Evolutionary conservation across 768 basidiomycete genomes (phyloP), one percentile per base, ranked within the genome.

Genomic region (Mycena vulgaris): DNA sequence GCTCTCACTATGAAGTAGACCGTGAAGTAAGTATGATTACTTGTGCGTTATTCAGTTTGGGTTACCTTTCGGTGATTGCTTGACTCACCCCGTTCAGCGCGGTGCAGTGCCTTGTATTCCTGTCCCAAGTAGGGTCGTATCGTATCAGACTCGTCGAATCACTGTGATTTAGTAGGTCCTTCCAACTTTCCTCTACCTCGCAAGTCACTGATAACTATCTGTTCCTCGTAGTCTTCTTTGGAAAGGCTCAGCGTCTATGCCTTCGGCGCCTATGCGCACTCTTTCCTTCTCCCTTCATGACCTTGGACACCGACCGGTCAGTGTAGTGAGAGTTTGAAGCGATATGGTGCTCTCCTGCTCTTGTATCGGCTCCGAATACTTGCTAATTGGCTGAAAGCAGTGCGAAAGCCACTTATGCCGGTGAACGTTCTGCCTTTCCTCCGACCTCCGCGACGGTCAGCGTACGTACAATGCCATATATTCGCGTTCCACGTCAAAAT

Each of bases 161-260:
- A 48, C 2, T 11, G 27, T 66, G 56, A 66, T 40, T 66, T 40
- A 25, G 56, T 66, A 40, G 55, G 64, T 58, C 64, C 56, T 57
- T 66, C 47, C 64, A 23, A 30, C 55, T 37, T 1, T n/a, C 13
- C 23, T 39, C 49, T 23, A 6, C 5, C 25, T 21, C 48, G 35
- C 16, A 21, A 35, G 58, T 49, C 25, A n/a, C 10, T 25, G 31
- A 40, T 63, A 9, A 17, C 55, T 63, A 9, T 23, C 35, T 14
- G 14, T 31, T 31, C 30, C 5, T 19, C 7, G 27, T 14, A 51
- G 9, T 28, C 23, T 65, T 47, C 25, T 28, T 63, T 25, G 17
- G 59, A 11, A 21, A 53, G 30, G 21, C 14, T 37, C 14, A 7
- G 10, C 21, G 27, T 13, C 48, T 17, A 42, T 27, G n/a, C n/a